These are phyloP conservation scores for Termitomyces sp. DNA, from an alignment of 768 basidiomycete genomes.

Conservation along the genomic window DNA sequence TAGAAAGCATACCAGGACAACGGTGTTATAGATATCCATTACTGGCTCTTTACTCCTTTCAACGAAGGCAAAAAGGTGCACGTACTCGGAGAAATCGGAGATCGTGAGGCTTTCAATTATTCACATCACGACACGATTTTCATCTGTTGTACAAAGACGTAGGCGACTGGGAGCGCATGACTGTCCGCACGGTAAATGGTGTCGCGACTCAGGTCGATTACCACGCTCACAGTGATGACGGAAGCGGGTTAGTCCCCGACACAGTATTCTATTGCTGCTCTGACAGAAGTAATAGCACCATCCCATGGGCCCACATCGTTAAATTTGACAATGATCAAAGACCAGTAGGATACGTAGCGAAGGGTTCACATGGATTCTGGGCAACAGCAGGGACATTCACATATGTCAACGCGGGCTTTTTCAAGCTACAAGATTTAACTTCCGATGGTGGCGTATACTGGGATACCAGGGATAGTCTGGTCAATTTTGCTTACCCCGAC, in stretches of 20 bases:
- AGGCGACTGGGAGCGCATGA: slow-evolving; percentile 19
- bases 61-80: slow-evolving; percentile 16
- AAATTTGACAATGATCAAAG: slow-evolving; percentile 17
- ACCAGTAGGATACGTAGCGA: slow-evolving; percentile 16
- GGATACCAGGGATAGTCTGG: slow-evolving; percentile 12
- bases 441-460: slow-evolving; percentile 14
- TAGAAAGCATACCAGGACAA: slow-evolving; percentile 6
- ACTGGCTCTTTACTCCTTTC: slow-evolving; percentile 17
- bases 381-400: slow-evolving; percentile 15
- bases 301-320: slow-evolving; percentile 11
- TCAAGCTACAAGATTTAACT: slow-evolving; percentile 14
- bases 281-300: slow-evolving; percentile 9
- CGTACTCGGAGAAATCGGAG: slow-evolving; percentile 13
- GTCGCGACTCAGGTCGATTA: slow-evolving; percentile 17
- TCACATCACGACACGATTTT: background rate
- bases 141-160: slow-evolving; percentile 5
- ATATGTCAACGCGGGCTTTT: slow-evolving; percentile 13
- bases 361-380: slow-evolving; percentile 18
- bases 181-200: slow-evolving; percentile 15
- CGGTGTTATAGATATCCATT: slow-evolving; percentile 15
- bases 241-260: slow-evolving; percentile 10
- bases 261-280: background rate
- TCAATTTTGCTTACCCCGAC: slow-evolving; percentile 13
- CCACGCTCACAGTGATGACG: slow-evolving; percentile 14
- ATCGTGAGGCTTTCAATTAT: slow-evolving; percentile 5